These are phyloP conservation scores for Irpex rosettiformis DNA, from an alignment of 1,284 basidiomycete genomes.

Conservation along the genomic window DNA sequence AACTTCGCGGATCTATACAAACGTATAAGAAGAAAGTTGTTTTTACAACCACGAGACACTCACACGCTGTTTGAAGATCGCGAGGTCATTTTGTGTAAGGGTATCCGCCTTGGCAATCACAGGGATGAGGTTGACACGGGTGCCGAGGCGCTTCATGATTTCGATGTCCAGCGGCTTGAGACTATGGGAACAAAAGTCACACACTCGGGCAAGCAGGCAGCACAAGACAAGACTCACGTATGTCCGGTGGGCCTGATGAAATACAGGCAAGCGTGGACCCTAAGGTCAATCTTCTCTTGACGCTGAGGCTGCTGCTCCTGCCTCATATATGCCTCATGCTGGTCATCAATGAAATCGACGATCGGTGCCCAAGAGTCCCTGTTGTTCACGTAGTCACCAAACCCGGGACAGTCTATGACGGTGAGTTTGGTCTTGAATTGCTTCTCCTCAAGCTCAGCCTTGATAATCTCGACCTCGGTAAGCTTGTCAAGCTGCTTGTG, in stretches of 20 bases:
- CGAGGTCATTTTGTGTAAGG: slow-evolving; percentile 89
- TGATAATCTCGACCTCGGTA: slow-evolving; percentile 96
- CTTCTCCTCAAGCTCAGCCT: slow-evolving; percentile 97
- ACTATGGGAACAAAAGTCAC: slow-evolving; percentile 36
- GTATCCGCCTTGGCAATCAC: slow-evolving; percentile 97
- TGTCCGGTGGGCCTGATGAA: slow-evolving; percentile 97
- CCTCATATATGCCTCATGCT: slow-evolving; percentile 99
- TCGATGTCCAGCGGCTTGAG: slow-evolving; percentile 98
- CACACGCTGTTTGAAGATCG: slow-evolving; percentile 91
- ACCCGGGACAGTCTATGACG: slow-evolving; percentile 98
- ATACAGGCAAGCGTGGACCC: slow-evolving; percentile 97
- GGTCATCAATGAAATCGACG: slow-evolving; percentile 99
- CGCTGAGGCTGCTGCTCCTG: slow-evolving; percentile 99
- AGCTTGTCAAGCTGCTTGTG: slow-evolving; percentile 98
- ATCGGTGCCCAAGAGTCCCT: slow-evolving; percentile 98
- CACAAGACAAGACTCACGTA: slow-evolving; percentile 57
- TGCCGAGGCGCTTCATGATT: slow-evolving; percentile 97
- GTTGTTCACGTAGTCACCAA: slow-evolving; percentile 99
- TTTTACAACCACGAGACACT: slow-evolving; percentile 27
- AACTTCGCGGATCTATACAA: slow-evolving; percentile 79
- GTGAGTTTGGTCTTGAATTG: slow-evolving; percentile 99
- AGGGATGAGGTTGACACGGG: slow-evolving; percentile 96
- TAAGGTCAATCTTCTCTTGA: slow-evolving; percentile 88
- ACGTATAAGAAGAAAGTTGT: slow-evolving; percentile 10
- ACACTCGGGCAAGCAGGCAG: slow-evolving; percentile 2